A percentile compares a stretch with the other conserved stretches of the same genome.
These are phyloP conservation scores for Pezicula neosporulosa DNA, from an alignment of 2,329 filamentous ascomycete genomes.

Conservation along the genomic window DNA sequence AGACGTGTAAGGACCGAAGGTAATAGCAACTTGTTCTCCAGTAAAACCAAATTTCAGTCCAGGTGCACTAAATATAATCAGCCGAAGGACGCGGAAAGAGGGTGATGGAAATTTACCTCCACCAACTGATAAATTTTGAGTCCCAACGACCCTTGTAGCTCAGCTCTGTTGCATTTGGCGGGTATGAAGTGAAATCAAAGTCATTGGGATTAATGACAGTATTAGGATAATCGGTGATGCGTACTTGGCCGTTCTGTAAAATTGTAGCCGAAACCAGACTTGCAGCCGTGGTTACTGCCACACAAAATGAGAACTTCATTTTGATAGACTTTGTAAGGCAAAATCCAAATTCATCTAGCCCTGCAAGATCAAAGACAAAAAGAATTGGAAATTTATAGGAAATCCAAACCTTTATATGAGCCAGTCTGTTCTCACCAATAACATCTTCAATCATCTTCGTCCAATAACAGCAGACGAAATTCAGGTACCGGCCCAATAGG, in stretches of 20 bases:
- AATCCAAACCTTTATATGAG: too few relatives aligned
- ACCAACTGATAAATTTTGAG: constrained; percentile 56
- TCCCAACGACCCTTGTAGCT: constrained; percentile 63
- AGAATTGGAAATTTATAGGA: too few relatives aligned
- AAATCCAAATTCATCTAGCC: too few relatives aligned
- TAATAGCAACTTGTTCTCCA: constrained; percentile 17
- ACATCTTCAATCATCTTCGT: too few relatives aligned
- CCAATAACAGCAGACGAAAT: too few relatives aligned
- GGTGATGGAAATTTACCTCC: too few relatives aligned
- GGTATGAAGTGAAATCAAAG: constrained; percentile 44
- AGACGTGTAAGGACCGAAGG: constrained; percentile 24
- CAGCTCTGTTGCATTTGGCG: constrained; percentile 48
- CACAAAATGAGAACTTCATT: constrained; percentile 10
- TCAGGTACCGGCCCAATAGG: too few relatives aligned
- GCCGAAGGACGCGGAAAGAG: too few relatives aligned
- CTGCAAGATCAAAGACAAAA: too few relatives aligned
- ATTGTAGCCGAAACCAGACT: constrained; percentile 18
- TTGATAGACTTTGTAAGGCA: background rate
- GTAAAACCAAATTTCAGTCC: constrained; percentile 23
- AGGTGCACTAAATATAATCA: constrained; percentile 30
- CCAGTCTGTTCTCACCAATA: too few relatives aligned
- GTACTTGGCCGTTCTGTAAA: constrained; percentile 31
- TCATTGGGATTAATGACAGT: constrained; percentile 33
- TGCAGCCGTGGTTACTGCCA: constrained; percentile 3
- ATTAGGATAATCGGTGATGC: constrained; percentile 36